These are phyloP conservation scores for Albizia julibrissin DNA, from an alignment of 306 rosid genomes.

Conservation along the genomic window DNA sequence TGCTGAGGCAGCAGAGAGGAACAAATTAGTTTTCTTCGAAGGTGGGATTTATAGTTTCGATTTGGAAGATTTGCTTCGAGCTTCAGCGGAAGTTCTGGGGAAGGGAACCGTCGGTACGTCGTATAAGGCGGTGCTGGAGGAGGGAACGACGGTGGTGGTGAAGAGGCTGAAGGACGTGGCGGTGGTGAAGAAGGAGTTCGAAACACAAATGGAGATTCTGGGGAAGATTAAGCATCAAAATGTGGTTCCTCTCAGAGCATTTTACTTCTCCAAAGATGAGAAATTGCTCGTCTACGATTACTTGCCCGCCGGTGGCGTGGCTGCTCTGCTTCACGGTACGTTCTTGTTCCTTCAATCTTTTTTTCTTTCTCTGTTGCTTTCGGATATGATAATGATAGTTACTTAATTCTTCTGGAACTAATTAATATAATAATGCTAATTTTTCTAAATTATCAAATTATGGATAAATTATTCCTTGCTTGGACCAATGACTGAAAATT, in stretches of 20 bases:
- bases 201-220: constrained; percentile 53
- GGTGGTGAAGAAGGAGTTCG: constrained; percentile 62
- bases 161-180: constrained; percentile 72
- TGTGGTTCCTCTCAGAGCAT: constrained; percentile 70
- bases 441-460: neutral
- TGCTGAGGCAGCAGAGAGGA: constrained; percentile 61
- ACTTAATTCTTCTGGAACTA: neutral
- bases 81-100: constrained; percentile 84
- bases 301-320: constrained; percentile 74
- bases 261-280: constrained; percentile 80
- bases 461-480: neutral
- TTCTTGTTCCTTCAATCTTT: neutral
- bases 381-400: neutral
- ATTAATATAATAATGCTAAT: neutral
- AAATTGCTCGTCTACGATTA: constrained; percentile 71
- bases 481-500: neutral
- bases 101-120: constrained; percentile 79
- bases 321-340: constrained; percentile 85
- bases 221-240: constrained; percentile 67
- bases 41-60: constrained; percentile 70
- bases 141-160: constrained; percentile 74
- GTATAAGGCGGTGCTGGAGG: constrained; percentile 78
- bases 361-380: neutral
- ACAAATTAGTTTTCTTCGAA: constrained; percentile 62
- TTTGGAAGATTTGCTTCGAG: constrained; percentile 75